These are phyloP conservation scores for Kuraishia piskuri DNA, from an alignment of 805 yeast species.

Conservation along the genomic window DNA sequence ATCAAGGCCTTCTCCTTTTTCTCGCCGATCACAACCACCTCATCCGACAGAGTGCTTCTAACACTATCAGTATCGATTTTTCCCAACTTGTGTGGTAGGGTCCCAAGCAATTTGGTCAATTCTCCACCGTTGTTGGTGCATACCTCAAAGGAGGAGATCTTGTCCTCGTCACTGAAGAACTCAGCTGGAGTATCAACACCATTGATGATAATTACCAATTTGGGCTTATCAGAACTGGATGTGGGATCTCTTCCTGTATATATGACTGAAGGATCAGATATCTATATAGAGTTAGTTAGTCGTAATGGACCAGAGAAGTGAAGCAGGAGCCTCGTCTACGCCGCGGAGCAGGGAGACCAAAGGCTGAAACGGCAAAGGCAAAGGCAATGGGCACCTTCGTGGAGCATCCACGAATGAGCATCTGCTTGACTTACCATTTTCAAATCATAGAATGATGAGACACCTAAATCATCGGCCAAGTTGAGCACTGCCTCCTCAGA, in stretches of 20 bases:
- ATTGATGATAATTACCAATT: slow-evolving; percentile 28
- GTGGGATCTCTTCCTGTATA: neutral
- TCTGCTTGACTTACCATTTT: slow-evolving; percentile 18
- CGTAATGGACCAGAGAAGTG: neutral
- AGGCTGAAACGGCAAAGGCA: neutral
- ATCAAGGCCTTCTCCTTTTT: slow-evolving; percentile 4
- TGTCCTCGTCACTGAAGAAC: slow-evolving; percentile 15
- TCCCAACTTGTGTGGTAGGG: slow-evolving; percentile 15
- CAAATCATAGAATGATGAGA: slow-evolving; percentile 26
- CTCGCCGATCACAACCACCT: slow-evolving; percentile 15
- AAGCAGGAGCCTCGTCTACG: neutral
- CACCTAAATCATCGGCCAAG: slow-evolving; percentile 36
- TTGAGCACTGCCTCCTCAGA: slow-evolving; percentile 28
- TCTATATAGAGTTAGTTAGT: neutral
- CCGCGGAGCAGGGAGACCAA: neutral
- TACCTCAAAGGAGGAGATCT: slow-evolving; percentile 14
- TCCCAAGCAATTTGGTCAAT: slow-evolving; percentile 12
- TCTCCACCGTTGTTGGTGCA: slow-evolving; percentile 9
- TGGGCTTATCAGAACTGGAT: slow-evolving; percentile 14
- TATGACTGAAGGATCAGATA: neutral
- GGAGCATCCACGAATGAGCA: no score
- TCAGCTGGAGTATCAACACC: slow-evolving; percentile 30
- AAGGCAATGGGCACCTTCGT: neutral
- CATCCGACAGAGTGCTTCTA: slow-evolving; percentile 16
- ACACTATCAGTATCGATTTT: slow-evolving; percentile 8